These are phyloP conservation scores for Blepharisma undulans DNA, from an alignment of 169 alveolate genomes.

Conservation along the genomic window DNA sequence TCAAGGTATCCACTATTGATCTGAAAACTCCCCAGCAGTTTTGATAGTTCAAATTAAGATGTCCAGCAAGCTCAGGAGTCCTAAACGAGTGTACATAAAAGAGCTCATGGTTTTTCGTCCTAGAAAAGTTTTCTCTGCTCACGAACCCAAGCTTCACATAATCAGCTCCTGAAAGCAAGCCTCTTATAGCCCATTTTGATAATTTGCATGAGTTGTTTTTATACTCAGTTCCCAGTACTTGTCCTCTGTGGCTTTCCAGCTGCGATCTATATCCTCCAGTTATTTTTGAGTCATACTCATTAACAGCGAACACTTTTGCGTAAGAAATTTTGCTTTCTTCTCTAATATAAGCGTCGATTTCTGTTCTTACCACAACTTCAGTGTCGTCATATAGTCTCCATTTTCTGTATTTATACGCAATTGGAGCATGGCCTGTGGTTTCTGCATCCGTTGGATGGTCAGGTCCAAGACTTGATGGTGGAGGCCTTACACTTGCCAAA, in stretches of 20 bases:
- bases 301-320: constrained; percentile 20
- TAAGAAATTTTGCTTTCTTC: not conserved
- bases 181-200: constrained; percentile 25
- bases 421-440: not conserved
- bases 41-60: not conserved
- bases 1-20: constrained; percentile 2
- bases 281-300: constrained; percentile 23
- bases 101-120: not conserved
- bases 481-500: not conserved
- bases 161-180: constrained; percentile 17
- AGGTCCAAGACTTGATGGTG: not conserved
- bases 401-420: constrained; percentile 19
- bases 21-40: constrained; percentile 39
- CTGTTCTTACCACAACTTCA: constrained; percentile 14
- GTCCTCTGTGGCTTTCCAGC: constrained; percentile 14
- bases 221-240: not conserved
- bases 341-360: constrained; percentile 17
- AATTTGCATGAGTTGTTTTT: constrained; percentile 42
- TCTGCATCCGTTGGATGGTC: not conserved
- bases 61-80: not conserved
- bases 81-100: not conserved
- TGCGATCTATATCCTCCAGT: constrained; percentile 18
- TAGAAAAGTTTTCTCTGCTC: not conserved
- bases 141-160: constrained; percentile 22
- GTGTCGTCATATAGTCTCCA: not conserved